phyloP scores from a whole-genome alignment of 164 flowering plant genomes.

The Aristolochia contorta region DNA sequence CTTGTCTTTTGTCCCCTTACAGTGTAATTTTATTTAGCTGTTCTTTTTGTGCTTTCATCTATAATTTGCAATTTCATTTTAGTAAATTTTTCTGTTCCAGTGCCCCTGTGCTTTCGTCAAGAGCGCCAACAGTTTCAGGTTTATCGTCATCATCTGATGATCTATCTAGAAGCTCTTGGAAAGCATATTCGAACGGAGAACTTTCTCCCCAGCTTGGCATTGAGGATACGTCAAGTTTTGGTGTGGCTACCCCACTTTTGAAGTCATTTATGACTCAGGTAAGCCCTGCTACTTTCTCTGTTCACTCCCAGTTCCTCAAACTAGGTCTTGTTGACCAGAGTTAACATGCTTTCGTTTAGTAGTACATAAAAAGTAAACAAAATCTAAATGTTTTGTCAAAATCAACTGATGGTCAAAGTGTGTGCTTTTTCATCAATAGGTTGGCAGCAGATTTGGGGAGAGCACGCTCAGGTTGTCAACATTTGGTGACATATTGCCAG shows the following conservation, averaged over 20 bases:
- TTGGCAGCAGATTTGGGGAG: constrained; percentile 94
- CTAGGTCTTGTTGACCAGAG: too few species aligned
- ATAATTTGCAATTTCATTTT: neutral
- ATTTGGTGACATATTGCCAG: constrained; percentile 88
- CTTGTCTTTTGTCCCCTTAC: neutral
- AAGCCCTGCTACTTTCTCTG: neutral
- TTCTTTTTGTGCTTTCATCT: neutral
- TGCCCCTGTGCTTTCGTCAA: constrained; percentile 80
- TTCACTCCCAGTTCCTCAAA: neutral
- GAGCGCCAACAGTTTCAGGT: constrained; percentile 40
- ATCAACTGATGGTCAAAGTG: too few species aligned
- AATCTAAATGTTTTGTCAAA: too few species aligned
- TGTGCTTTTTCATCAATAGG: constrained; percentile 32
- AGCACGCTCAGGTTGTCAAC: constrained; percentile 79
- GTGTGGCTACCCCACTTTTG: constrained; percentile 74
- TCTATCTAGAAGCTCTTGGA: constrained; percentile 58
- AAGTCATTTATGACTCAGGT: constrained; percentile 94
- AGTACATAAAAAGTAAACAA: too few species aligned
- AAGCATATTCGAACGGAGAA: constrained; percentile 56
- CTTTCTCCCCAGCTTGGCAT: constrained; percentile 45
- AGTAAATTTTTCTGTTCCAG: constrained; percentile 27
- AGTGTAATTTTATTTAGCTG: neutral
- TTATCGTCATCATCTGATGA: constrained; percentile 44
- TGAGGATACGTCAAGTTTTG: constrained; percentile 64
- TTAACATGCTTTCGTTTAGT: too few species aligned